Conservation (phyloP, 805 yeast species). For the Dipodascus geniculatus region DNA sequence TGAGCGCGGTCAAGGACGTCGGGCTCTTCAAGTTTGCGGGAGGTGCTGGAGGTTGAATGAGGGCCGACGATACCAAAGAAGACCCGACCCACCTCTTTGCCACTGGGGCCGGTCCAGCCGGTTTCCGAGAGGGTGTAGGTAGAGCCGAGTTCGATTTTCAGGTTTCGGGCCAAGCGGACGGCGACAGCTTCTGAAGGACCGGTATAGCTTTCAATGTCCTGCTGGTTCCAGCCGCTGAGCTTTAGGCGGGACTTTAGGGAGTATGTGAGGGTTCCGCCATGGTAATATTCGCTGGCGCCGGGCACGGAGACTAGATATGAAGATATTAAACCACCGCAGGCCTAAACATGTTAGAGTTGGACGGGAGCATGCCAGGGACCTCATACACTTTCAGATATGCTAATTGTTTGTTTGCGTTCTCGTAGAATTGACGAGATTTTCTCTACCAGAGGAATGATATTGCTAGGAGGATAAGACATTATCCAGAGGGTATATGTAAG, state of each 20-base stretch:
- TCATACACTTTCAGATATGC: conserved; percentile 58
- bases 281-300: conserved; percentile 74
- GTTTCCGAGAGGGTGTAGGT: conserved; percentile 76
- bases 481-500: not conserved
- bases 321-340: conserved; percentile 79
- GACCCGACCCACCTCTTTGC: conserved; percentile 15
- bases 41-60: conserved; percentile 31
- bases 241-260: conserved; percentile 63
- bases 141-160: conserved; percentile 70
- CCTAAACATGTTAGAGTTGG: conserved; percentile 22
- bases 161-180: conserved; percentile 61
- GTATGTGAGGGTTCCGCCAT: conserved; percentile 75
- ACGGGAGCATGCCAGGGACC: not conserved
- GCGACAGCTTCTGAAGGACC: conserved; percentile 78
- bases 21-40: conserved; percentile 31
- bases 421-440: conserved; percentile 48
- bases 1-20: conserved; percentile 36
- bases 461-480: conserved; percentile 39
- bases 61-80: conserved; percentile 27
- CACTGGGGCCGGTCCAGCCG: conserved; percentile 73
- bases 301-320: conserved; percentile 74
- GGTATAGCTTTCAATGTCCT: conserved; percentile 59
- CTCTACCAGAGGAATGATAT: conserved; percentile 37
- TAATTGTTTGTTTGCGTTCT: conserved; percentile 48
- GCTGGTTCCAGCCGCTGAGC: conserved; percentile 66